phyloP scores from a whole-genome alignment of 2,329 filamentous ascomycete genomes.

The Aspergillus sp. region DNA sequence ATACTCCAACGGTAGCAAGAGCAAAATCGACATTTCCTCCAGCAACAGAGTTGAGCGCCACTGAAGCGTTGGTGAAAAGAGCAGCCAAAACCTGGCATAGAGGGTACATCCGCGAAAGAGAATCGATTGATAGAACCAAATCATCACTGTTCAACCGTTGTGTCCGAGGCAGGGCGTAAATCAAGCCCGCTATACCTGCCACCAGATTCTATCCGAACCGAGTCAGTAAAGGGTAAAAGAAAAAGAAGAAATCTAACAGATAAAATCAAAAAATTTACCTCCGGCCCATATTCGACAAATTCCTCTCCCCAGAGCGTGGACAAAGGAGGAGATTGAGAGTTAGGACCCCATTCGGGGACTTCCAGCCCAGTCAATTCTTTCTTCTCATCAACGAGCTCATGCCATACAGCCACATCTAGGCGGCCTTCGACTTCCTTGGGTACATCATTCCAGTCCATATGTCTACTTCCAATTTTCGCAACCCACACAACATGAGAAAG shows the following conservation, averaged over 20 bases:
- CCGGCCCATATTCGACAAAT: constrained; percentile 77
- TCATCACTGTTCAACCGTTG: constrained; percentile 75
- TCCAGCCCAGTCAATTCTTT: constrained; percentile 59
- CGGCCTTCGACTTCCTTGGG: constrained; percentile 73
- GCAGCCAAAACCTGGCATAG: constrained; percentile 78
- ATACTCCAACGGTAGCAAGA: constrained; percentile 70
- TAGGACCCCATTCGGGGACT: constrained; percentile 63
- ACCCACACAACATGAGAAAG: constrained; percentile 87
- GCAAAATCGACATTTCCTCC: constrained; percentile 69
- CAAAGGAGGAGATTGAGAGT: constrained; percentile 48
- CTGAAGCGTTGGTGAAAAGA: constrained; percentile 77
- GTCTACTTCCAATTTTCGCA: constrained; percentile 82
- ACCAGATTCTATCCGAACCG: constrained; percentile 66
- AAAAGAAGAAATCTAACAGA: neutral
- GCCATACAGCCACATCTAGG: constrained; percentile 87
- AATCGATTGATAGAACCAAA: constrained; percentile 80
- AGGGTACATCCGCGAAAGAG: constrained; percentile 75
- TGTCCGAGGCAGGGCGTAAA: constrained; percentile 70
- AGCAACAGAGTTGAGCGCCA: constrained; percentile 87
- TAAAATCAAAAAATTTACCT: constrained; percentile 40
- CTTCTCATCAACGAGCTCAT: constrained; percentile 76
- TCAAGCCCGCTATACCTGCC: constrained; percentile 77
- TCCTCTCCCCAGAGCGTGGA: constrained; percentile 55
- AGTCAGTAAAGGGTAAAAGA: neutral
- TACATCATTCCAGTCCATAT: constrained; percentile 93